These are phyloP conservation scores for Microthlaspi erraticum DNA, from an alignment of 345 rosid species.

Conservation along the genomic window DNA sequence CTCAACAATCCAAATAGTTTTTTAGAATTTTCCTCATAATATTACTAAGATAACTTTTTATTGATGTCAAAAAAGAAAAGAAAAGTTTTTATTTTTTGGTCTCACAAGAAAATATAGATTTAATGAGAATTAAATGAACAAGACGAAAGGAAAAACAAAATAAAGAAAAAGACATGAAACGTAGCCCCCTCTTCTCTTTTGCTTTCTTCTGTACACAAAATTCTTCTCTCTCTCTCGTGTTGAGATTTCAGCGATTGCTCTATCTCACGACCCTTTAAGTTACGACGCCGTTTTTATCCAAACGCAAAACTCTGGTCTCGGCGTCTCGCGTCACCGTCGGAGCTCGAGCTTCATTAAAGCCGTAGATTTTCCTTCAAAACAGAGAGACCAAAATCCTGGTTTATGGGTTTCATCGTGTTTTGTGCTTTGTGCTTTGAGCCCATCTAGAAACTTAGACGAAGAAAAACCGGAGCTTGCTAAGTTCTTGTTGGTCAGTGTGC, in stretches of 20 bases:
- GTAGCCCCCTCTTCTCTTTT: slow-evolving; percentile 40
- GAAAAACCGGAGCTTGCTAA: not conserved
- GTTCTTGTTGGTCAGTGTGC: slow-evolving; percentile 27
- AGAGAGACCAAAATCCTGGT: slow-evolving; percentile 27
- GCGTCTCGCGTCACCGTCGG: not conserved
- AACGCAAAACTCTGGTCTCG: slow-evolving; percentile 25
- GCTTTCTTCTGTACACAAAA: slow-evolving; percentile 40
- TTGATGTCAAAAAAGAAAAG: too few species aligned
- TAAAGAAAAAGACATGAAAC: slow-evolving; percentile 38
- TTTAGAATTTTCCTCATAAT: not conserved
- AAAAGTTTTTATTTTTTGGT: too few species aligned
- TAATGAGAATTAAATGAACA: slow-evolving; percentile 36
- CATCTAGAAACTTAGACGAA: slow-evolving; percentile 15
- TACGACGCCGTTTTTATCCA: slow-evolving; percentile 40
- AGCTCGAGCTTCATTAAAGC: slow-evolving; percentile 20
- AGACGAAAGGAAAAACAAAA: slow-evolving; percentile 38
- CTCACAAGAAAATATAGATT: slow-evolving; percentile 20
- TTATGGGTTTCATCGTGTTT: slow-evolving; percentile 24
- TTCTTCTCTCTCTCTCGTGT: slow-evolving; percentile 25
- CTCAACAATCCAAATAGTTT: not conserved
- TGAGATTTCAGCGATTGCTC: slow-evolving; percentile 1
- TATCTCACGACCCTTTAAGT: not conserved
- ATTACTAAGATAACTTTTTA: too few species aligned
- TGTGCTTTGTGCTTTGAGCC: slow-evolving; percentile 3
- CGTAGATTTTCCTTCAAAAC: slow-evolving; percentile 11